Conservation (phyloP, 2,329 filamentous ascomycete species). For the Coniochaeta ligniaria region DNA sequence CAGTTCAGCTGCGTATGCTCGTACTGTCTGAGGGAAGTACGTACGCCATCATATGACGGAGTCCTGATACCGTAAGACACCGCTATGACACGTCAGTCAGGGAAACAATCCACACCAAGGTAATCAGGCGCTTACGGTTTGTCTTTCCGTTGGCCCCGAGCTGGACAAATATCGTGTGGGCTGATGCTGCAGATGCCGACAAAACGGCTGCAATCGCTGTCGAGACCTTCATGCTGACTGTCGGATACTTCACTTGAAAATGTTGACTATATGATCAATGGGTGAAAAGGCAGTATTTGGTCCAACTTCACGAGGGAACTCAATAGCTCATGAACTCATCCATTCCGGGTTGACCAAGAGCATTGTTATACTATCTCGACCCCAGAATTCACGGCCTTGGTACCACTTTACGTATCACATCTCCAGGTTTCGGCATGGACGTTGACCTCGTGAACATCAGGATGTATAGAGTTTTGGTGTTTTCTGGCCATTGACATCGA, state of each 20-base stretch:
- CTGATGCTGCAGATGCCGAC: conserved; percentile 9
- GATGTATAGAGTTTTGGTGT: conserved; percentile 2
- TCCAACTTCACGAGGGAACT: not conserved
- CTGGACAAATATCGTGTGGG: conserved; percentile 37
- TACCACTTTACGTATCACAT: not conserved
- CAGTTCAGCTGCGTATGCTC: not conserved
- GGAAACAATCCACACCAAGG: not conserved
- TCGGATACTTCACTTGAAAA: not conserved
- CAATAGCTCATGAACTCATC: not conserved
- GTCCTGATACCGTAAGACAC: conserved; percentile 43
- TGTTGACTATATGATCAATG: not conserved
- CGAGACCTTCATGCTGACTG: conserved; percentile 14
- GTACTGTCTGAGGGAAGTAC: conserved; percentile 9
- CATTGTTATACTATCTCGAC: not conserved
- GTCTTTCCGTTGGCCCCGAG: conserved; percentile 38
- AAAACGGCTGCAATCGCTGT: conserved; percentile 8
- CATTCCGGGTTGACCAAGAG: not conserved
- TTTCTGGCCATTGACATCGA: conserved; percentile 2
- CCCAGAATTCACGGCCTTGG: not conserved
- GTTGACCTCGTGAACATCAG: not conserved
- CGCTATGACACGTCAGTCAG: conserved; percentile 12
- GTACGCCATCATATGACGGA: conserved; percentile 41
- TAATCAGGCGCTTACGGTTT: conserved; percentile 16
- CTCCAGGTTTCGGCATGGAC: not conserved
- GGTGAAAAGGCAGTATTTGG: not conserved